Conservation (phyloP, 2,329 filamentous ascomycete genomes). For the Aspergillus puulaauensis region DNA sequence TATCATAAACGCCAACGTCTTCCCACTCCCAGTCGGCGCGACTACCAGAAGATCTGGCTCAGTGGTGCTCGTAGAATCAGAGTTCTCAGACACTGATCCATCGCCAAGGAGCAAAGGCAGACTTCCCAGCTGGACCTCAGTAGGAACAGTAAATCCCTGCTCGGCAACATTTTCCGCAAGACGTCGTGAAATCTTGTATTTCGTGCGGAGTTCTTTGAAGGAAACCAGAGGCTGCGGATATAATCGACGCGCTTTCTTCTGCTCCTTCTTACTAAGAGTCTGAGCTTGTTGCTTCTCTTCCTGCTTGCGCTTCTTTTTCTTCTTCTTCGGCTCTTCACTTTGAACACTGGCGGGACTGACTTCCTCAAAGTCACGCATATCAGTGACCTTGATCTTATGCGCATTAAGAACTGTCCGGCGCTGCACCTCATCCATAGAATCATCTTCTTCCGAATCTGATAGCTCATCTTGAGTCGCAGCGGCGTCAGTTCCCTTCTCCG, state of each 20-base stretch:
- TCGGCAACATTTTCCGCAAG: constrained; percentile 74
- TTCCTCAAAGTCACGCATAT: constrained; percentile 59
- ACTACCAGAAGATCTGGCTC: constrained; percentile 78
- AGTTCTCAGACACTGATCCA: constrained; percentile 41
- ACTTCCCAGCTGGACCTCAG: constrained; percentile 87
- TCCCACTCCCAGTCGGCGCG: constrained; percentile 93
- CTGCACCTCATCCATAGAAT: constrained; percentile 63
- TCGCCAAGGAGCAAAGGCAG: constrained; percentile 72
- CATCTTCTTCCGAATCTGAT: constrained; percentile 24
- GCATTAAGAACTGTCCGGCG: constrained; percentile 72
- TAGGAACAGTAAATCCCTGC: constrained; percentile 86
- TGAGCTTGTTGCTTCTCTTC: constrained; percentile 22
- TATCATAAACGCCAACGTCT: constrained; percentile 90
- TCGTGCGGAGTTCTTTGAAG: constrained; percentile 69
- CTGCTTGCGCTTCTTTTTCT: constrained; percentile 58
- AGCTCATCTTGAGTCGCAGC: constrained; percentile 22
- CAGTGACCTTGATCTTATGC: constrained; percentile 80
- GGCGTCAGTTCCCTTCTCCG: constrained; percentile 17
- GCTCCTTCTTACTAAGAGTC: constrained; percentile 46
- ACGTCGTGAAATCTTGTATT: constrained; percentile 71
- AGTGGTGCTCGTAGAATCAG: constrained; percentile 25
- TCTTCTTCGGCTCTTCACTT: constrained; percentile 45
- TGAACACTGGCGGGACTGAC: constrained; percentile 25
- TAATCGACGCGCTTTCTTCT: constrained; percentile 56
- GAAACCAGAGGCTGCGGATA: constrained; percentile 77